Conservation (phyloP, 306 rosid species). For the Dryas alaskensis region DNA sequence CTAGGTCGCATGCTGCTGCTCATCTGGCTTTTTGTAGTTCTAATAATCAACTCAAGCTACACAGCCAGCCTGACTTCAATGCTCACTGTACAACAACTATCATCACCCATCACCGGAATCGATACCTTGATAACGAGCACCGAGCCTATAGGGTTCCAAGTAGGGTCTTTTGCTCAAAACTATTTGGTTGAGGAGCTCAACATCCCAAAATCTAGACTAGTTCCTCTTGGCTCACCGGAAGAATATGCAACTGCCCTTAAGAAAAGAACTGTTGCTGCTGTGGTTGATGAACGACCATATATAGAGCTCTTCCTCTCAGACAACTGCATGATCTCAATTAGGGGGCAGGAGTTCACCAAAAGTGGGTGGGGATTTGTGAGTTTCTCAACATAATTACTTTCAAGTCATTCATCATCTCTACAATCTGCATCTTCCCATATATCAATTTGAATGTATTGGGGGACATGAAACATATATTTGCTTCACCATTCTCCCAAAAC, state of each 20-base stretch:
- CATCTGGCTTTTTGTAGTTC: conserved; percentile 52
- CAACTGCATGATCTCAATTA: conserved; percentile 35
- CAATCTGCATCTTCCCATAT: too few species aligned
- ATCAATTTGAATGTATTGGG: too few species aligned
- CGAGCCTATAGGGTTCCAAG: conserved; percentile 47
- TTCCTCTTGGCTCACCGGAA: conserved; percentile 55
- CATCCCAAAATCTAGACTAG: conserved; percentile 43
- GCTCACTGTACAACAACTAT: conserved; percentile 45
- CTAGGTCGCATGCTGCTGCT: conserved; percentile 40
- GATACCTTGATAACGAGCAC: conserved; percentile 42
- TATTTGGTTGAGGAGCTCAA: conserved; percentile 40
- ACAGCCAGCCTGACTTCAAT: conserved; percentile 56
- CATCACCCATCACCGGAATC: conserved; percentile 49
- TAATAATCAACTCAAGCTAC: conserved; percentile 51
- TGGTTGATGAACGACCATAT: conserved; percentile 48
- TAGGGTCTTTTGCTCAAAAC: conserved; percentile 48
- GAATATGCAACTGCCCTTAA: conserved; percentile 45
- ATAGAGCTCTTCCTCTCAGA: conserved; percentile 50
- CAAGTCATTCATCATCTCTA: too few species aligned
- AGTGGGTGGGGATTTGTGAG: conserved; percentile 64
- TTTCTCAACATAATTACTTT: not conserved
- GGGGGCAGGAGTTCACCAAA: conserved; percentile 48
- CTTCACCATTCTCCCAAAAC: too few species aligned
- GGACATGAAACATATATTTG: too few species aligned
- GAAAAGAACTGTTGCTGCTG: conserved; percentile 45